Base-by-base conservation (phyloP, 345 rosid species). In the Euphorbia pulcherrima region DNA sequence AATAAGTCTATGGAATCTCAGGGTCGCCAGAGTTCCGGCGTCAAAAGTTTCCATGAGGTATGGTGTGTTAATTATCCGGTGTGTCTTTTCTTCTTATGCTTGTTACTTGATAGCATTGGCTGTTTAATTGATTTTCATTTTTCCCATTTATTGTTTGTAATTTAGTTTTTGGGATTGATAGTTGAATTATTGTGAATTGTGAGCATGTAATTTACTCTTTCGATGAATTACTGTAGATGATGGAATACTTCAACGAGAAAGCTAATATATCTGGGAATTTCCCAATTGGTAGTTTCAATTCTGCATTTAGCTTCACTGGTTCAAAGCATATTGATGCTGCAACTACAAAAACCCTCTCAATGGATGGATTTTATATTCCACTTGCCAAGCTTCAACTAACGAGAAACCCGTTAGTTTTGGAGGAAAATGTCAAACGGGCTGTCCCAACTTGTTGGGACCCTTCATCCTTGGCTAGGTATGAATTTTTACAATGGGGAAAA, bases 361-460 rank as follows among this genome's bases (percentile, higher is more conserved):
- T 74, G 81, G 95, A 84, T 76, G 95, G 90, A 16, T 72, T 74
- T 73, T 85, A 79, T 69, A 79, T 81, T 68, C 88, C 91, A 53
- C 83, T 88, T 62, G 85, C 86, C 66, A 83, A 80, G 73, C 68
- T 88, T 64, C 84, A 83, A 67, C 81, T 88, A 59, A 67, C 61
- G 62, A 86, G 60, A 52, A 67, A 76, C 23, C 78, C 79, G 41
- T 58, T 77, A 52, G 69, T 74, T 23, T 68, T 86, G 80, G 82
- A 70, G 68, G 88, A 86, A 64, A 78, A 83, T 68, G 83, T 88
- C 53, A 83, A 62, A 69, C 73, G 21, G 35, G 85, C 87, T 18
- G 62, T 86, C 57, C 89, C 95, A 30, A 69, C 78, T 64, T 67
- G 63, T 60, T 86, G 91, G 91, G 95, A 88, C 20, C 89, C 91